These are phyloP conservation scores for Puccinia coronata DNA, from an alignment of 1,284 basidiomycete species.

Conservation along the genomic window DNA sequence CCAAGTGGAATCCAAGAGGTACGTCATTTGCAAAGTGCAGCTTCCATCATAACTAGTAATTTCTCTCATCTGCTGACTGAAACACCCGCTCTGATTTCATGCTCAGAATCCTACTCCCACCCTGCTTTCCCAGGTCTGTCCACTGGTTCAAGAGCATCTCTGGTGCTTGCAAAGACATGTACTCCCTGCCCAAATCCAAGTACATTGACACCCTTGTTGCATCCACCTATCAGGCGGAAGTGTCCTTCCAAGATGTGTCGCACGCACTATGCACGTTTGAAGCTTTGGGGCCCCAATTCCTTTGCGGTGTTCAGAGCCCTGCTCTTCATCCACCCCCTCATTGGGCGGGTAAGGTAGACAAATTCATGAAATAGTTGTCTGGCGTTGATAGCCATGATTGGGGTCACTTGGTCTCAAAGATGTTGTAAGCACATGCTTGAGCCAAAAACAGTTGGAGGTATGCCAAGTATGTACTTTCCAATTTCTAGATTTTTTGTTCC, in stretches of 20 bases:
- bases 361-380: slow-evolving; percentile 79
- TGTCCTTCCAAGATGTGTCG: slow-evolving; percentile 86
- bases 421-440: slow-evolving; percentile 48
- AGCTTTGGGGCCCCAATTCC: slow-evolving; percentile 84
- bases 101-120: neutral
- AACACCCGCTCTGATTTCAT: neutral
- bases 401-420: slow-evolving; percentile 61
- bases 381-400: slow-evolving; percentile 74
- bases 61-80: too few species aligned
- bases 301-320: slow-evolving; percentile 95
- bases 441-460: too few species aligned
- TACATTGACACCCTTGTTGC: slow-evolving; percentile 75
- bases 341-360: slow-evolving; percentile 89
- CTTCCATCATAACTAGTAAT: too few species aligned
- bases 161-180: slow-evolving; percentile 73
- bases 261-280: slow-evolving; percentile 76
- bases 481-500: too few species aligned
- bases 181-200: slow-evolving; percentile 88
- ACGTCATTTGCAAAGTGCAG: too few species aligned
- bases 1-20: too few species aligned
- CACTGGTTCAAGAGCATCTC: slow-evolving; percentile 47
- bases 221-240: slow-evolving; percentile 89
- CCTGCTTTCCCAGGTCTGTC: slow-evolving; percentile 9
- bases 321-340: slow-evolving; percentile 91
- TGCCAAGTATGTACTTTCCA: too few species aligned